Evolutionary conservation across 2,329 filamentous ascomycete genomes (phyloP).

Genomic region (Fusarium chlamydosporum): DNA sequence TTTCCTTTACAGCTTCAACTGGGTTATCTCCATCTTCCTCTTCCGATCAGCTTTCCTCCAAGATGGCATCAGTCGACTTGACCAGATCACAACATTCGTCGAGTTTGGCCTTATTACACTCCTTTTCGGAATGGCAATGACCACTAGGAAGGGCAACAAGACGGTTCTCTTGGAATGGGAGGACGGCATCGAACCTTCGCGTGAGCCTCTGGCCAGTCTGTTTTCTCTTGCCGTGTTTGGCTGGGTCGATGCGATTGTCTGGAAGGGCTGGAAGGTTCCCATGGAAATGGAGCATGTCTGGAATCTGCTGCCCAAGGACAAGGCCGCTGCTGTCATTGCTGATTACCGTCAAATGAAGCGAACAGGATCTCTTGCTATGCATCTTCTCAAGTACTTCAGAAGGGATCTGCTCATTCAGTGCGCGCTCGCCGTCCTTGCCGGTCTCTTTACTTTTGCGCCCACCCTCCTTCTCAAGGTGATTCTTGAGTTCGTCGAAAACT

Average conservation of each 20-base stretch:
- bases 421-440: slow-evolving; percentile 82
- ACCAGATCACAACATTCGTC: slow-evolving; percentile 75
- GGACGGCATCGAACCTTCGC: slow-evolving; percentile 86
- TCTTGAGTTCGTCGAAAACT: slow-evolving; percentile 92
- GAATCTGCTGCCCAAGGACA: slow-evolving; percentile 91
- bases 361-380: slow-evolving; percentile 82
- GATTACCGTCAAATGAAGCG: slow-evolving; percentile 90
- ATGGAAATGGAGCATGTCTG: slow-evolving; percentile 89
- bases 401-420: slow-evolving; percentile 81
- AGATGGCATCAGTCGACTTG: slow-evolving; percentile 71
- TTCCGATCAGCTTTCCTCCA: slow-evolving; percentile 91
- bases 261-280: slow-evolving; percentile 87
- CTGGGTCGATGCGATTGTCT: slow-evolving; percentile 92
- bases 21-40: slow-evolving; percentile 80
- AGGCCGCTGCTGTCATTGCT: slow-evolving; percentile 82
- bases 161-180: slow-evolving; percentile 90
- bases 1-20: slow-evolving; percentile 83
- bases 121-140: slow-evolving; percentile 81
- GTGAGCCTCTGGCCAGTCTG: slow-evolving; percentile 88
- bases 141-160: slow-evolving; percentile 92
- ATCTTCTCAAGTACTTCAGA: slow-evolving; percentile 88
- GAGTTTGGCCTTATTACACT: slow-evolving; percentile 83
- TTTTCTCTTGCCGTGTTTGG: slow-evolving; percentile 89
- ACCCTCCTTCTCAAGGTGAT: slow-evolving; percentile 93
- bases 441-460: slow-evolving; percentile 89